These are phyloP conservation scores for Pseudocercospora eumusae DNA, from an alignment of 2,329 filamentous ascomycete species.

Conservation along the genomic window DNA sequence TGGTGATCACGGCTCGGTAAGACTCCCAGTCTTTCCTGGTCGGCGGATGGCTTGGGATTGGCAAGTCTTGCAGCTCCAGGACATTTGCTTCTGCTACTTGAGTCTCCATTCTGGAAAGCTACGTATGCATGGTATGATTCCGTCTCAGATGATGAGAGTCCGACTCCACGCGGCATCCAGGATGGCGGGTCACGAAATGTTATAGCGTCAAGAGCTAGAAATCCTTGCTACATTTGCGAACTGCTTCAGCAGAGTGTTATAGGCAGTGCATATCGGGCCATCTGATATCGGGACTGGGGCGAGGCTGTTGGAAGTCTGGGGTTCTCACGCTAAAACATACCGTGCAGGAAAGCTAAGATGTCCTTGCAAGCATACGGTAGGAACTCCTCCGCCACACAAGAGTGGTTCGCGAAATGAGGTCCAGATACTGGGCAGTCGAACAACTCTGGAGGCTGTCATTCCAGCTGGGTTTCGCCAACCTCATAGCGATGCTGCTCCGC, in stretches of 20 bases:
- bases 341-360: not conserved
- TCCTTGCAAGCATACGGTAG: not conserved
- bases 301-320: not conserved
- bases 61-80: not conserved
- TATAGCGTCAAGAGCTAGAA: not conserved
- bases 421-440: not conserved
- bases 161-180: not conserved
- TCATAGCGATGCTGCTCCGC: not conserved
- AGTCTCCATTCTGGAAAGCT: not conserved
- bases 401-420: not conserved
- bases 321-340: conserved; percentile 4
- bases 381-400: no score
- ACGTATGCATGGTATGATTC: not conserved
- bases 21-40: not conserved
- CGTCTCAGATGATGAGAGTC: not conserved
- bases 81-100: not conserved
- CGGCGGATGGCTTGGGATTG: conserved; percentile 1
- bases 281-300: not conserved
- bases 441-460: not conserved
- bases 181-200: not conserved
- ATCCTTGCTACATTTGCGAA: not conserved
- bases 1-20: conserved; percentile 1
- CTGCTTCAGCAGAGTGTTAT: not conserved
- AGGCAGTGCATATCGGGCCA: not conserved
- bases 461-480: not conserved